Evolutionary conservation across 768 basidiomycete genomes (phyloP).

Genomic region (Gautieria morchelliformis): DNA sequence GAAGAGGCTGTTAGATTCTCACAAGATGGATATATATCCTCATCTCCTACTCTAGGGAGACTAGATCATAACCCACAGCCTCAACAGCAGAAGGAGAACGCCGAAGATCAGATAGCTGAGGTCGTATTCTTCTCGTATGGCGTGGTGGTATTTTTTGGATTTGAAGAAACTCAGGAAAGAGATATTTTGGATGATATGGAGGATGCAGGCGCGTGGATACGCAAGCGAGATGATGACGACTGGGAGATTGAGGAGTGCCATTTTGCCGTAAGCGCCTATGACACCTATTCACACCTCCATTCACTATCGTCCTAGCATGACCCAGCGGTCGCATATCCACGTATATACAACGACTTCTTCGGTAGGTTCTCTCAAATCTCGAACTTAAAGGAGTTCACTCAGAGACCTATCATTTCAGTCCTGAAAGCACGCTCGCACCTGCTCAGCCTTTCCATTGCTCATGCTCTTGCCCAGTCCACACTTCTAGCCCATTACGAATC

Average conservation of each 20-base stretch:
- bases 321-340: constrained; percentile 69
- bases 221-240: constrained; percentile 50
- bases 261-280: constrained; percentile 51
- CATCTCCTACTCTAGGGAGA: constrained; percentile 14
- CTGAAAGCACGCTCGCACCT: constrained; percentile 88
- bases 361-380: constrained; percentile 40
- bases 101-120: constrained; percentile 54
- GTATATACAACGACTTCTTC: constrained; percentile 95
- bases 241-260: constrained; percentile 96
- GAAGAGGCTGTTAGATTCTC: constrained; percentile 14
- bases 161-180: constrained; percentile 68
- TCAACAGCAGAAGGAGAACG: neutral
- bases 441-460: constrained; percentile 86
- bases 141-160: constrained; percentile 86
- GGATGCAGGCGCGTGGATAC: constrained; percentile 56
- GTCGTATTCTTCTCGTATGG: constrained; percentile 81
- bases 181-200: constrained; percentile 79
- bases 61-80: neutral
- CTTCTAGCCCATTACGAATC: constrained; percentile 84
- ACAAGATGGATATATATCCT: constrained; percentile 55
- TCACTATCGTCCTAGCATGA: constrained; percentile 52
- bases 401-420: constrained; percentile 34
- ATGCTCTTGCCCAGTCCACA: constrained; percentile 91
- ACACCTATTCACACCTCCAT: constrained; percentile 3
- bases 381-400: neutral